phyloP scores from a whole-genome alignment of 345 rosid genomes.

The Linum lewisii region DNA sequence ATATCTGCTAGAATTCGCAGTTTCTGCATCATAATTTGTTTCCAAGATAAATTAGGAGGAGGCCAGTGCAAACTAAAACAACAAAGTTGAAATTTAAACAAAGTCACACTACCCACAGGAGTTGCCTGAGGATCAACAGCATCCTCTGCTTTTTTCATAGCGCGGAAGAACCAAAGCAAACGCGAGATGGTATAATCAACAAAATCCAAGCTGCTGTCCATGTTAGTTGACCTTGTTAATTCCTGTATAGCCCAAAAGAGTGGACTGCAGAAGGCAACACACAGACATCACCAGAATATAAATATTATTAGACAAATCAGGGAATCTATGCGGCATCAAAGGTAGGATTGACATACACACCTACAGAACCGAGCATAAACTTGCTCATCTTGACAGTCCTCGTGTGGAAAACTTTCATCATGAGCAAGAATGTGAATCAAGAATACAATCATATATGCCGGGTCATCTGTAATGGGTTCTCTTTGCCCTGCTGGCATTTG shows the following conservation, averaged over 20 bases:
- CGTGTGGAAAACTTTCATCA: slow-evolving; percentile 53
- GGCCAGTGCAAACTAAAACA: neutral
- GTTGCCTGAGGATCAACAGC: slow-evolving; percentile 55
- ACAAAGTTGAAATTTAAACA: slow-evolving; percentile 1
- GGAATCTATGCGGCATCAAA: slow-evolving; percentile 1
- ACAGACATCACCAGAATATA: slow-evolving; percentile 12
- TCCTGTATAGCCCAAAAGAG: slow-evolving; percentile 46
- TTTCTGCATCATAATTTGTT: slow-evolving; percentile 35
- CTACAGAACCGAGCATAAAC: slow-evolving; percentile 52
- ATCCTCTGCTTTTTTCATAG: slow-evolving; percentile 81
- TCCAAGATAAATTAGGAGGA: neutral
- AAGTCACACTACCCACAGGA: slow-evolving; percentile 39
- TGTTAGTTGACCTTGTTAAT: slow-evolving; percentile 31
- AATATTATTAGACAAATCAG: slow-evolving; percentile 5
- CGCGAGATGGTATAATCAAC: slow-evolving; percentile 35
- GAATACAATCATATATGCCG: slow-evolving; percentile 64
- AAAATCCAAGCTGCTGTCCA: slow-evolving; percentile 33
- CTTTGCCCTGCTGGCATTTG: slow-evolving; percentile 34
- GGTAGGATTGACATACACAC: slow-evolving; percentile 24
- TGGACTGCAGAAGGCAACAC: slow-evolving; percentile 50
- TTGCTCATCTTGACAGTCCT: slow-evolving; percentile 60
- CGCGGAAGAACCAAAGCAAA: slow-evolving; percentile 53
- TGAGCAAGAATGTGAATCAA: slow-evolving; percentile 84
- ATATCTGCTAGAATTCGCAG: slow-evolving; percentile 70
- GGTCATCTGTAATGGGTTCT: slow-evolving; percentile 44